A percentile compares a stretch with the other conserved stretches of the same genome.
These are phyloP conservation scores for Blastobotrys americana DNA, from an alignment of 805 yeast species.

Conservation along the genomic window DNA sequence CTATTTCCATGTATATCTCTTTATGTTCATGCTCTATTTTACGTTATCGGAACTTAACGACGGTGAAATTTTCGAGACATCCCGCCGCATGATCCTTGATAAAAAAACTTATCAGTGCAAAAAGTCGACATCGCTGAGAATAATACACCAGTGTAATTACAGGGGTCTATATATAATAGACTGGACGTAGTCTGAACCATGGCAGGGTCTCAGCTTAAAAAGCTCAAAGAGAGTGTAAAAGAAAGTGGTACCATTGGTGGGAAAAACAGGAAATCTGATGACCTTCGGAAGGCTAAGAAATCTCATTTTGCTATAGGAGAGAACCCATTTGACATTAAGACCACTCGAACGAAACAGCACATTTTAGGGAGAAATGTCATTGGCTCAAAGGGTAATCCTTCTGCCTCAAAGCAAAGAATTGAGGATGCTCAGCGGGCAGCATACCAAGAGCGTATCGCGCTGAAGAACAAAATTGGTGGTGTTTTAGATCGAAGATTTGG, in stretches of 20 bases:
- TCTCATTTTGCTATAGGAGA: no score
- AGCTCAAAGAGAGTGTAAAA: slow-evolving; percentile 68
- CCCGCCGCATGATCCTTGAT: no score
- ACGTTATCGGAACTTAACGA: no score
- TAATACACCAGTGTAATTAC: no score
- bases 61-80: no score
- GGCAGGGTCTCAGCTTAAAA: slow-evolving; percentile 87
- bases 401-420: slow-evolving; percentile 58
- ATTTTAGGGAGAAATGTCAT: slow-evolving; percentile 37
- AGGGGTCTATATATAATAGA: no score
- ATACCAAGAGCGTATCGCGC: slow-evolving; percentile 54
- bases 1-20: no score
- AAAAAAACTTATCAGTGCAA: not conserved
- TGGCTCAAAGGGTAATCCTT: slow-evolving; percentile 60
- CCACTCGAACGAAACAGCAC: slow-evolving; percentile 54
- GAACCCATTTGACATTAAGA: slow-evolving; percentile 81
- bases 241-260: slow-evolving; percentile 79
- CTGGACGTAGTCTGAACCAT: slow-evolving; percentile 37
- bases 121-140: no score
- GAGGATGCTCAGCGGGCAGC: slow-evolving; percentile 53
- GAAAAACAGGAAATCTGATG: no score
- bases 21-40: no score
- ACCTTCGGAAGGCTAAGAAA: no score
- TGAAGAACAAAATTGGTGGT: slow-evolving; percentile 69
- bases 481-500: slow-evolving; percentile 86